These are phyloP conservation scores for Copromyces sp. DNA, from an alignment of 495 filamentous ascomycete species.

Conservation along the genomic window DNA sequence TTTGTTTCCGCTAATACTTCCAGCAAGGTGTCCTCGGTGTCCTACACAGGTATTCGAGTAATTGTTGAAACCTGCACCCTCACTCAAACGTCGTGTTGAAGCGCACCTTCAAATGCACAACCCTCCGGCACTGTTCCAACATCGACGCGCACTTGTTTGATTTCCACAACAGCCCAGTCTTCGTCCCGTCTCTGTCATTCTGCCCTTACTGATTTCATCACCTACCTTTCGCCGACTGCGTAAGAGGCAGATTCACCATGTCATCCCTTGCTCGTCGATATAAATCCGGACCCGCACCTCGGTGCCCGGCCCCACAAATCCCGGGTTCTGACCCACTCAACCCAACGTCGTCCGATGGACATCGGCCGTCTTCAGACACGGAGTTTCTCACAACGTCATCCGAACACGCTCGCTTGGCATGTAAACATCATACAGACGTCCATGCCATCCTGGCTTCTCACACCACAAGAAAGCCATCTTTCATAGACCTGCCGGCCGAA, in stretches of 20 bases:
- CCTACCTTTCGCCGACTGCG: background rate
- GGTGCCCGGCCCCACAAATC: background rate
- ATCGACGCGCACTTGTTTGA: background rate
- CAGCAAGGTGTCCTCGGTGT: background rate
- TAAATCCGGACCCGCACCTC: background rate
- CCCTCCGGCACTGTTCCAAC: background rate
- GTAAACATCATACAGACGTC: background rate
- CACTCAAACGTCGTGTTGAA: background rate
- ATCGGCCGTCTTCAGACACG: background rate
- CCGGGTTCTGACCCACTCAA: background rate
- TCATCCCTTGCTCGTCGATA: background rate
- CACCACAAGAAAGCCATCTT: background rate
- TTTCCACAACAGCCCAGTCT: background rate
- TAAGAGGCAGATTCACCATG: background rate
- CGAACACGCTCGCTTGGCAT: background rate
- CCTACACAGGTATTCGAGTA: background rate
- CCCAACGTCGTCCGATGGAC: background rate
- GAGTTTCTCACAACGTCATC: background rate
- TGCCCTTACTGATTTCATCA: background rate
- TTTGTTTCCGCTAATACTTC: background rate
- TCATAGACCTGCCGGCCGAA: constrained; percentile 45
- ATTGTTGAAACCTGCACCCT: background rate
- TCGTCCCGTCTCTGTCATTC: background rate
- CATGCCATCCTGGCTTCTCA: background rate
- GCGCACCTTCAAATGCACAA: background rate